Evolutionary conservation across 2,329 filamentous ascomycete genomes (phyloP), one percentile per base, ranked within the genome.

Genomic region (Claviceps paspali): DNA sequence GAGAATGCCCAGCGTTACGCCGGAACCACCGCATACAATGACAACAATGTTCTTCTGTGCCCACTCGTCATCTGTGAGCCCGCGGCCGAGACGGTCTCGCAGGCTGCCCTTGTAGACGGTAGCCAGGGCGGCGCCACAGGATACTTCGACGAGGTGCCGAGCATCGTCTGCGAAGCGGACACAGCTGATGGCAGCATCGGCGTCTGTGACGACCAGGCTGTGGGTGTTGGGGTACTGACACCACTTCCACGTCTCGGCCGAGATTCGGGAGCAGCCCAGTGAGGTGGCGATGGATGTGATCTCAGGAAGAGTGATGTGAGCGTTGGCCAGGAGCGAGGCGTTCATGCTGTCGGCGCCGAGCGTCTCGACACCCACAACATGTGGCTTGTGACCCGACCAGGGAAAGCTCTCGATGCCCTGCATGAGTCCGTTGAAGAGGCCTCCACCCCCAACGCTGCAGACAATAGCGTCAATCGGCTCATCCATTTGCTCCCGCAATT

Each of bases 41-140:
- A 95, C 64, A 2, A 95, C 85, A 5, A 95, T 71, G 45, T 82
- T 83, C 53, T 76, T 80, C 40, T 70, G 61, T 0, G 65, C 62
- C 58, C 69, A 77, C 44, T 84, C 68, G 24, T 69, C 68, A 23
- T 73, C 70, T 1, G 57, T 55, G 36, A 71, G 35, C 0, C 56
- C 63, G 33, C 57, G 49, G 0, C 79, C 73, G 1, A 86, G 60
- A 8, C 74, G 60, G 47, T 67, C 64, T 50, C 76, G 68, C 49
- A 92, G 52, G 29, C 70, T 57, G 0, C 70, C 75, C 29, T 71
- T 72, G 49, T 84, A 85, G 41, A 67, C 76, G 3, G 73, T 55
- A 1, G 79, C 83, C 10, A 93, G 59, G 36, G 79, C 81, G 5
- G 88, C 85, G 1, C 87, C 86, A 54, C 88, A 95, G 0, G 86